Conservation (phyloP, 345 rosid genomes). For the Abelmoschus esculentus region DNA sequence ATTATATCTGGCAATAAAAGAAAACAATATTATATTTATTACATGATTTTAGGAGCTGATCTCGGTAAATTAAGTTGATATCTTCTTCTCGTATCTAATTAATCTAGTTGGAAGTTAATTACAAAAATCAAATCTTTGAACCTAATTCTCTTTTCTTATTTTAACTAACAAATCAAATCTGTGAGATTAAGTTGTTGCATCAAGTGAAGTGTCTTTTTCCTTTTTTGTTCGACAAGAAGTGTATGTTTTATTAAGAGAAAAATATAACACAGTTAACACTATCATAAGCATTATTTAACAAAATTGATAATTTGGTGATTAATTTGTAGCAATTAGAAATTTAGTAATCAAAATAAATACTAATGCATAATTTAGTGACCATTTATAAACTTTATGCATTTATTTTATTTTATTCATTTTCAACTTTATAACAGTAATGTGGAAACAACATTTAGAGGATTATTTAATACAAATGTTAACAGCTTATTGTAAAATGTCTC, state of each 20-base stretch:
- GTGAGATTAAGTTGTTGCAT: background rate
- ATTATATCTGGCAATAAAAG: background rate
- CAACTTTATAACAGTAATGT: background rate
- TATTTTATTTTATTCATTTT: background rate
- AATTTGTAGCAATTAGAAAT: no score
- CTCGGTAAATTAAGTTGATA: background rate
- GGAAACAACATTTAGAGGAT: background rate
- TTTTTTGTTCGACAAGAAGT: no score
- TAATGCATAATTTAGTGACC: no score
- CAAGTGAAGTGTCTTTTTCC: background rate
- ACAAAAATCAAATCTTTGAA: background rate
- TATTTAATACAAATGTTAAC: background rate
- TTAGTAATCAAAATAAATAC: no score
- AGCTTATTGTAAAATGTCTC: background rate
- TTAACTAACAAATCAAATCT: constrained; percentile 1
- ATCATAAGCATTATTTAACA: no score
- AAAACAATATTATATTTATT: background rate
- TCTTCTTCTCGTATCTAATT: background rate
- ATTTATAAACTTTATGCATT: no score
- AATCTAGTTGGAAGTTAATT: background rate
- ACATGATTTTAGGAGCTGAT: background rate
- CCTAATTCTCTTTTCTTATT: background rate
- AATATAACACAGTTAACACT: no score
- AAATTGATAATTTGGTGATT: no score
- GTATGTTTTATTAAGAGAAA: no score